Evolutionary conservation across 176 grass and related monocot genomes (phyloP).

Genomic region (Zoysia pacifica): DNA sequence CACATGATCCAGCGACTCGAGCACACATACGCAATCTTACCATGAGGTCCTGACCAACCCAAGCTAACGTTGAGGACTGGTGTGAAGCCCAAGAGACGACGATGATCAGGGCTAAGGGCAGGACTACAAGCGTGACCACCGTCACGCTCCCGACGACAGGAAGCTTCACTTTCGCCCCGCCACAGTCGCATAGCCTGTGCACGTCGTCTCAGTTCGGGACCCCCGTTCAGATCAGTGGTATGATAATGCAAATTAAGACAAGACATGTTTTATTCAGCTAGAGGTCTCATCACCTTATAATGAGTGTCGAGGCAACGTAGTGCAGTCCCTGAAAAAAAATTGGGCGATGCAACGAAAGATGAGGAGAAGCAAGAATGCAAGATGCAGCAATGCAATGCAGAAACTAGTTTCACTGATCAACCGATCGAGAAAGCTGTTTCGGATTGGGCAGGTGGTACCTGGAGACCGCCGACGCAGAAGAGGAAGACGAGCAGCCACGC

Average conservation of each 20-base stretch:
- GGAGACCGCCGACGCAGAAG: constrained; percentile 67
- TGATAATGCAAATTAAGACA: background rate
- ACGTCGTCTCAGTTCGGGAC: constrained; percentile 11
- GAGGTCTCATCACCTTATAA: constrained; percentile 52
- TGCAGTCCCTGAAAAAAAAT: constrained; percentile 64
- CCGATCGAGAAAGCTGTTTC: background rate
- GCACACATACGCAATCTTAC: constrained; percentile 37
- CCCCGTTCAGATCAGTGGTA: background rate
- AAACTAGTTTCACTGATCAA: background rate
- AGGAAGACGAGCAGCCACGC: constrained; percentile 73
- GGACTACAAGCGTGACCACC: constrained; percentile 52
- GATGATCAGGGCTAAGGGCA: constrained; percentile 64
- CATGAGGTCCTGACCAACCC: constrained; percentile 85
- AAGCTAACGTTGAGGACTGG: constrained; percentile 64
- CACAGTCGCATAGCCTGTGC: constrained; percentile 61
- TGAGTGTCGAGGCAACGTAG: constrained; percentile 48
- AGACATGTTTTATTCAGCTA: too few relatives aligned
- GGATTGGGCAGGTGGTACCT: constrained; percentile 41
- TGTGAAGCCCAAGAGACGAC: constrained; percentile 56
- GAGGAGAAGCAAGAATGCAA: background rate
- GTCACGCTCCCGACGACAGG: constrained; percentile 62
- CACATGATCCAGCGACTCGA: background rate
- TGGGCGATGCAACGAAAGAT: background rate
- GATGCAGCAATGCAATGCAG: too few relatives aligned
- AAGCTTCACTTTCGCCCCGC: constrained; percentile 55